These are phyloP conservation scores for Biscutella laevigata DNA, from an alignment of 441 rosid species.

Conservation along the genomic window DNA sequence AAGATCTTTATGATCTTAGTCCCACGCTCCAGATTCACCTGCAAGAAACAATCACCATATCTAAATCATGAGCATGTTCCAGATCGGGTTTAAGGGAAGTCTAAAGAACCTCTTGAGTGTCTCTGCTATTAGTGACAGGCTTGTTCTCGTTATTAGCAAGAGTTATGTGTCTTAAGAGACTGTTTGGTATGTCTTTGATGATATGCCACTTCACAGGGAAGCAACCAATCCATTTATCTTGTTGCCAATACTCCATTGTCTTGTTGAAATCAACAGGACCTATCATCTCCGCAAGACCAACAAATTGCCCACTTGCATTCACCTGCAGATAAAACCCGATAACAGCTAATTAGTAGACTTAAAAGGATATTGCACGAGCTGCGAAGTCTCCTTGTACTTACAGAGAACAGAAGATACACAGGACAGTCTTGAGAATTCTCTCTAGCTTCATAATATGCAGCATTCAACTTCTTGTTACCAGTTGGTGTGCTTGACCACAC, in stretches of 20 bases:
- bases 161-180: constrained; percentile 48
- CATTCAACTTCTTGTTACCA: constrained; percentile 80
- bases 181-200: constrained; percentile 60
- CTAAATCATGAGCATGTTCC: too few relatives aligned
- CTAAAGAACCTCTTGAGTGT: constrained; percentile 56
- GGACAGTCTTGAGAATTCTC: constrained; percentile 56
- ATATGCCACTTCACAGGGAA: too few relatives aligned
- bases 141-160: constrained; percentile 62
- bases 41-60: too few relatives aligned
- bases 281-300: constrained; percentile 63
- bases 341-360: background rate
- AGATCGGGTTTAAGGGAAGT: background rate
- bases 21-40: constrained; percentile 75
- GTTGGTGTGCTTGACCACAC: constrained; percentile 69
- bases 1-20: constrained; percentile 56
- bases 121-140: constrained; percentile 75
- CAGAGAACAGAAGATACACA: constrained; percentile 78
- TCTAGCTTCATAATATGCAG: constrained; percentile 56
- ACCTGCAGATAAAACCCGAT: constrained; percentile 34
- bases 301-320: constrained; percentile 70
- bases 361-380: background rate
- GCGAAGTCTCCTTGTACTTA: constrained; percentile 31
- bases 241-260: constrained; percentile 66
- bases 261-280: constrained; percentile 65
- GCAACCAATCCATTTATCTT: constrained; percentile 77